Conservation (phyloP, 441 rosid species). For the Brassica balearica region DNA sequence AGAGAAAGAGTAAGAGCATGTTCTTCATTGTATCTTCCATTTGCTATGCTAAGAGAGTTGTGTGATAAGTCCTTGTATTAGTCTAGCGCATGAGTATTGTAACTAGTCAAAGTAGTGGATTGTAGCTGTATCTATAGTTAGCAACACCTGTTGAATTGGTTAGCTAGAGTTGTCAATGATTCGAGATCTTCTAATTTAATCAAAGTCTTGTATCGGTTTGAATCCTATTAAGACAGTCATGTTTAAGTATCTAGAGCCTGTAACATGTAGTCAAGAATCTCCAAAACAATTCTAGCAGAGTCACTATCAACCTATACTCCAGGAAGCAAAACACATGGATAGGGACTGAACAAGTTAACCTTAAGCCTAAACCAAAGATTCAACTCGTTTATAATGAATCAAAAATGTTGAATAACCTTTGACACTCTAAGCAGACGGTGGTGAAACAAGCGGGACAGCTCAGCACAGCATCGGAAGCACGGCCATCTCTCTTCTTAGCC, state of each 20-base stretch:
- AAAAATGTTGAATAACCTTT: conserved; percentile 51
- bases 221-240: too few species aligned
- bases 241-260: not conserved
- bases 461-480: conserved; percentile 70
- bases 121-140: not conserved
- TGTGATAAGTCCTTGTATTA: not conserved
- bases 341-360: not conserved
- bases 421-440: conserved; percentile 74
- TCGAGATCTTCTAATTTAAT: too few species aligned
- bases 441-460: conserved; percentile 89
- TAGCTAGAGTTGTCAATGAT: not conserved
- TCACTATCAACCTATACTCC: not conserved
- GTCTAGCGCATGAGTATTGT: not conserved
- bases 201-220: too few species aligned
- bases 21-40: not conserved
- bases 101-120: conserved; percentile 6
- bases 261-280: not conserved
- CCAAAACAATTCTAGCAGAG: conserved; percentile 22
- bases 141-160: not conserved
- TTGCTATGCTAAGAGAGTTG: not conserved
- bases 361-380: not conserved
- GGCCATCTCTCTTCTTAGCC: conserved; percentile 56
- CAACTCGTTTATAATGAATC: conserved; percentile 1
- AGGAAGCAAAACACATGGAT: conserved; percentile 2
- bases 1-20: not conserved